Percentiles rank a stretch among this genome's conserved stretches.
Evolutionary conservation across 495 filamentous ascomycete genomes (phyloP).

Genomic region (Xylaria telfairii): DNA sequence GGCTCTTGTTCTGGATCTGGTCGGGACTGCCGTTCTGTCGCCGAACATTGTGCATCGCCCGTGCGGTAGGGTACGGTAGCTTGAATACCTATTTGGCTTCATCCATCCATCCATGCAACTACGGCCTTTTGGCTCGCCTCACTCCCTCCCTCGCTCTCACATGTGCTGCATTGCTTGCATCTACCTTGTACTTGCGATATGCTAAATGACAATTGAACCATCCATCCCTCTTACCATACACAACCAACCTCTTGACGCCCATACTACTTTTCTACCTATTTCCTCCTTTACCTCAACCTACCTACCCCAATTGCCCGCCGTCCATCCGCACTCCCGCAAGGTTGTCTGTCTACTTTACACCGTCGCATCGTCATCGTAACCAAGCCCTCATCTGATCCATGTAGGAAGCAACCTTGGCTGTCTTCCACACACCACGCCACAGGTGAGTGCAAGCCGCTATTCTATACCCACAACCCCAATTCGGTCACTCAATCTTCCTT

Average conservation of each 20-base stretch:
- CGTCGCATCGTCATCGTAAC: neutral
- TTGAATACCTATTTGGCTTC: neutral
- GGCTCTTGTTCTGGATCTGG: neutral
- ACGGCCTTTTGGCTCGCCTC: neutral
- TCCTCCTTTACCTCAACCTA: neutral
- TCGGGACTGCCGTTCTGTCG: neutral
- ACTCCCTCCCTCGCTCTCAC: neutral
- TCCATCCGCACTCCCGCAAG: neutral
- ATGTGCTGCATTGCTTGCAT: neutral
- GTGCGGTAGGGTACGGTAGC: neutral
- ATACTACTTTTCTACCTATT: neutral
- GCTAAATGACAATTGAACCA: neutral
- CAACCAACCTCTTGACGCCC: neutral
- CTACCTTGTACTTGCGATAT: neutral
- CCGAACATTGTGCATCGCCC: neutral
- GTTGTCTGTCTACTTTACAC: neutral
- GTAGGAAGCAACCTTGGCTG: neutral
- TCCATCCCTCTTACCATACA: neutral
- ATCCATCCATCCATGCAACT: neutral
- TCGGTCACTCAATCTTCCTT: neutral
- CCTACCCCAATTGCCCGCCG: conserved; percentile 1
- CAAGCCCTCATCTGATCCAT: conserved; percentile 10
- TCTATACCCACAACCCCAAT: too few relatives aligned
- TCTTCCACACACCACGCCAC: neutral
- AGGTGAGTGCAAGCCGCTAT: neutral